A percentile compares a stretch with the other conserved stretches of the same genome.
These are phyloP conservation scores for Lepidium sativum DNA, from an alignment of 345 rosid genomes.

Conservation along the genomic window DNA sequence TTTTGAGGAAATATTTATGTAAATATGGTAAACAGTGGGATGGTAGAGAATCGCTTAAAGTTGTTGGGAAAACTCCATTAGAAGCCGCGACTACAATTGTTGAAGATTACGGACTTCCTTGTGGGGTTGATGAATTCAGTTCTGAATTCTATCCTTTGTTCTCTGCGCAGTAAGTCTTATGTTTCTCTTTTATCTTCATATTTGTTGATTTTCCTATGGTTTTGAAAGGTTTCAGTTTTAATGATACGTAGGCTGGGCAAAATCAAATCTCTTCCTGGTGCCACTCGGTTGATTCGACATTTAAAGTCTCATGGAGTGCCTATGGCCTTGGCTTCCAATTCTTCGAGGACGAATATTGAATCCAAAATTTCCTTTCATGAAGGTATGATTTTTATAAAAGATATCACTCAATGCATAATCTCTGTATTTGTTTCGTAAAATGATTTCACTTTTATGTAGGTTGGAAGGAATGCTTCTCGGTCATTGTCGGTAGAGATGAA, in stretches of 20 bases:
- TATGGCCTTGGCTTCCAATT: slow-evolving; percentile 84
- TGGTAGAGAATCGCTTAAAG: slow-evolving; percentile 62
- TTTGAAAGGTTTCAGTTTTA: not conserved
- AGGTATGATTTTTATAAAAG: slow-evolving; percentile 32
- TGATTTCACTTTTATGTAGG: slow-evolving; percentile 29
- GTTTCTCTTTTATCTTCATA: not conserved
- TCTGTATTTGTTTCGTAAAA: not conserved
- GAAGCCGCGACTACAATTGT: slow-evolving; percentile 78
- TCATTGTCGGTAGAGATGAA: slow-evolving; percentile 79
- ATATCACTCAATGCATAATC: not conserved
- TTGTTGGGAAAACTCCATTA: slow-evolving; percentile 60
- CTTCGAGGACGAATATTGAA: slow-evolving; percentile 55
- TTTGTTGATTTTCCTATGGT: not conserved
- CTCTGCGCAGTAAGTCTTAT: slow-evolving; percentile 41
- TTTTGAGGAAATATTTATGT: slow-evolving; percentile 48
- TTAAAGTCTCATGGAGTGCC: slow-evolving; percentile 56
- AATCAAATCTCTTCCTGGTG: slow-evolving; percentile 82
- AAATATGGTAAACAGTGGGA: slow-evolving; percentile 93
- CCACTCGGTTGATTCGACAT: slow-evolving; percentile 66
- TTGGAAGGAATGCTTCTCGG: slow-evolving; percentile 80
- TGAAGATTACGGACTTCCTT: slow-evolving; percentile 76
- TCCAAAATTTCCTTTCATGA: slow-evolving; percentile 60
- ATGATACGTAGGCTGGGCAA: slow-evolving; percentile 46
- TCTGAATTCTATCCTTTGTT: slow-evolving; percentile 56
- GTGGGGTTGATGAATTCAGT: slow-evolving; percentile 53